These are phyloP conservation scores for Ganoderma multipileum DNA, from an alignment of 1,284 basidiomycete genomes.

Conservation along the genomic window DNA sequence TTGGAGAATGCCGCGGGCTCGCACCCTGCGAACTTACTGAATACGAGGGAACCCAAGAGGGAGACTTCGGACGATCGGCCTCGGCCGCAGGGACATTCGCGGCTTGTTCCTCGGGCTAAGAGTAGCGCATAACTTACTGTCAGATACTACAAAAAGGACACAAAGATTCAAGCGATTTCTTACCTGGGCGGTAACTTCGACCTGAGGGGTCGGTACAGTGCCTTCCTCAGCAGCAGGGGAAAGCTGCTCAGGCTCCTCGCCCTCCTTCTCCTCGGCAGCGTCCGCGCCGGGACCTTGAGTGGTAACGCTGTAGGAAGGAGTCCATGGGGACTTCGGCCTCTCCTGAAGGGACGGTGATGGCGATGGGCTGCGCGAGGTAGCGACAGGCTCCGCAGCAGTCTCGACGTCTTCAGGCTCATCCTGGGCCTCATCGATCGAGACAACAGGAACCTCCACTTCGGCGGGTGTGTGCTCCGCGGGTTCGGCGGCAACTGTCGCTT, in stretches of 20 bases:
- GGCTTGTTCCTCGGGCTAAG: conserved; percentile 19
- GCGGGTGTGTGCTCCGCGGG: conserved; percentile 2
- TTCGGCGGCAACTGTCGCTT: conserved; percentile 7
- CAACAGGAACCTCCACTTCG: conserved; percentile 18
- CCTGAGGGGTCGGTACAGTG: conserved; percentile 10
- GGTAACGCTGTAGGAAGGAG: conserved; percentile 50
- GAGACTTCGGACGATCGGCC: conserved; percentile 24
- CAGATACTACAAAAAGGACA: background rate
- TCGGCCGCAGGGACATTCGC: conserved; percentile 10
- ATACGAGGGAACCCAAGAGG: conserved; percentile 47
- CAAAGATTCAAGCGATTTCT: background rate
- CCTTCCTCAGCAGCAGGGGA: conserved; percentile 25
- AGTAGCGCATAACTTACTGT: background rate
- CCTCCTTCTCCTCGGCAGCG: conserved; percentile 35
- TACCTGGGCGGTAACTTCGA: conserved; percentile 28
- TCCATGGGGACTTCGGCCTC: conserved; percentile 50
- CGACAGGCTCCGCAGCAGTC: conserved; percentile 4
- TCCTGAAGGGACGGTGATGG: conserved; percentile 30
- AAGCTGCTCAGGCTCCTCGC: conserved; percentile 36
- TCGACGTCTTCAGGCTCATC: conserved; percentile 18
- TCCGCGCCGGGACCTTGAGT: conserved; percentile 43
- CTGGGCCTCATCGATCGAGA: conserved; percentile 21
- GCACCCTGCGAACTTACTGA: conserved; percentile 43
- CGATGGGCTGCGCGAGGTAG: conserved; percentile 22
- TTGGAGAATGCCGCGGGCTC: conserved; percentile 31